Percentiles rank a stretch among this genome's conserved stretches.
Conservation (phyloP, 192 early-diverging fungal species). For the Linnemannia hyalina region DNA sequence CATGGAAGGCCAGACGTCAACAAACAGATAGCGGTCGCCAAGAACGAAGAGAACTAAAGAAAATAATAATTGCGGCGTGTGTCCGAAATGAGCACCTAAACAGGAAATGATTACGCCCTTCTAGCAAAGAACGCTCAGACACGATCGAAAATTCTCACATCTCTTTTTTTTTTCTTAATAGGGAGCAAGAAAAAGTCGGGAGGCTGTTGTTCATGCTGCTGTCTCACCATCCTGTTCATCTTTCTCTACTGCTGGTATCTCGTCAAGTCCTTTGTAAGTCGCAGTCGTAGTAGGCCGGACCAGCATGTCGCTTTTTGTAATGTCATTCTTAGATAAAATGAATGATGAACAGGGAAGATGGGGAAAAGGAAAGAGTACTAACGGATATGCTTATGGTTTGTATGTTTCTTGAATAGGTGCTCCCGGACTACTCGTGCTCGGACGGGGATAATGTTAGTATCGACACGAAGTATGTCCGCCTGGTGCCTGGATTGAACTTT, state of each 20-base stretch:
- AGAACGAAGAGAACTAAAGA: background rate
- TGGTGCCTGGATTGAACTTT: background rate
- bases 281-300: background rate
- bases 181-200: slow-evolving; percentile 19
- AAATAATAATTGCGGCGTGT: background rate
- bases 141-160: background rate
- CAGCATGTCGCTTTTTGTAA: background rate
- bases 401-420: background rate
- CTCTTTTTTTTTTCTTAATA: background rate
- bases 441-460: background rate
- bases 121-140: background rate
- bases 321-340: background rate
- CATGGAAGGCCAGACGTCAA: background rate
- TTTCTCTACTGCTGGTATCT: slow-evolving; percentile 10
- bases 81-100: background rate
- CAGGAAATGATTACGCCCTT: background rate
- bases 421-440: background rate
- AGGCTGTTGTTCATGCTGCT: slow-evolving; percentile 29
- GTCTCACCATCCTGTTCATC: background rate
- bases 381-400: background rate
- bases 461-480: background rate
- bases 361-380: background rate
- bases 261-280: slow-evolving; percentile 7
- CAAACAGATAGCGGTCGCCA: background rate
- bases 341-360: background rate